Base-by-base conservation (phyloP, 306 rosid species). In the Luffa aegyptiaca region DNA sequence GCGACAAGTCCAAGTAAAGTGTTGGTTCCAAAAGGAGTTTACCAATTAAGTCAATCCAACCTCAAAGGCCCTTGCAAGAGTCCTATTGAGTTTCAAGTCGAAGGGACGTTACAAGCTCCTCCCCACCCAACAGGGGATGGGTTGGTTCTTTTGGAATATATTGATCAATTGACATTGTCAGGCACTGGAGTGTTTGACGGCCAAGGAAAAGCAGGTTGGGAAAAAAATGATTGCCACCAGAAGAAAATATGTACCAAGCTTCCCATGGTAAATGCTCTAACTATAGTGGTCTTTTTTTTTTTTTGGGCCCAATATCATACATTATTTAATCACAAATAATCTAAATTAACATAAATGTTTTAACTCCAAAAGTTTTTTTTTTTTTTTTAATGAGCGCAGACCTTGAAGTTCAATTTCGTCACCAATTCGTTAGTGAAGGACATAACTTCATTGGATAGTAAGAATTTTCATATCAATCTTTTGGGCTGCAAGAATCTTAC, bases 171-270 rank as follows among this genome's bases (percentile, higher is more conserved):
- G n/a, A n/a, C n/a, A n/a, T n/a, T n/a, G n/a, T n/a, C n/a, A n/a
- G n/a, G n/a, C n/a, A 56, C 39, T 18, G 93, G 93, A 63, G 48
- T 62, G 56, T 84, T 87, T 56, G 88, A 89, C 68, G 93, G 91
- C n/a, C 73, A 76, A 41, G 93, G 93, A 45, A 55, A 39, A 74
- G 4, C 16, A 12, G 45, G 88, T 51, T 89, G 93, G 90, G 81
- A 64, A 31, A 18, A 44, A 58, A 74, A 84, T 45, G 78, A 75
- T 9, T 87, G 90, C 61, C 7, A 45, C 35, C 73, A 18, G 12
- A 59, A 58, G 13, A 10, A 20, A 1, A 18, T 63, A 0, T 88
- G 93, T 71, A 64, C 46, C 12, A 41, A 11, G 3, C 73, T 49
- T 31, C 31, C 87, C 2, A 80, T 82, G 26, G 92, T 89, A 89